These are phyloP conservation scores for Phaeosphaeriaceae sp. DNA, from an alignment of 2,329 filamentous ascomycete genomes.

Conservation along the genomic window DNA sequence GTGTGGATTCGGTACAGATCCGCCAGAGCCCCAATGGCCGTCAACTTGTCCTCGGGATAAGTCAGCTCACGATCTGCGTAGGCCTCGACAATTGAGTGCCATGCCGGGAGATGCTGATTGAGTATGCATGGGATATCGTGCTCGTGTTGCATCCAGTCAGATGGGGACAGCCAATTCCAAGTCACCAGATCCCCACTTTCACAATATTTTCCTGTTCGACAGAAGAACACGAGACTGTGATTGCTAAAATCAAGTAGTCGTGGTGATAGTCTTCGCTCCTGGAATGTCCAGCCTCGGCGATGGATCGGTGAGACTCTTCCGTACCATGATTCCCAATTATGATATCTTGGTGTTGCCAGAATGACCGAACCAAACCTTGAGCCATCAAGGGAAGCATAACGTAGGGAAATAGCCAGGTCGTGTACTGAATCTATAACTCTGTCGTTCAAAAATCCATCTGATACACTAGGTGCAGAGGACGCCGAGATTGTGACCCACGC, in stretches of 20 bases:
- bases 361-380: neutral
- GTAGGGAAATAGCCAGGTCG: neutral
- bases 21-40: neutral
- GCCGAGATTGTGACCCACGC: neutral
- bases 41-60: neutral
- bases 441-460: too few species aligned
- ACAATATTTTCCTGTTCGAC: neutral
- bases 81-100: neutral
- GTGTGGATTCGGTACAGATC: neutral
- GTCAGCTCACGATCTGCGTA: neutral
- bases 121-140: neutral
- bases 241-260: neutral
- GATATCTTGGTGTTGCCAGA: neutral
- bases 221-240: neutral
- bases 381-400: neutral
- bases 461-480: neutral
- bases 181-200: too few species aligned
- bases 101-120: too few species aligned
- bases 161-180: too few species aligned
- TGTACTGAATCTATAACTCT: too few species aligned
- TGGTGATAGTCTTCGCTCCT: neutral
- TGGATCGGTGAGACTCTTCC: too few species aligned
- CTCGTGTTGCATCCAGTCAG: neutral
- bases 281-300: neutral
- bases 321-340: too few species aligned